Percentiles rank a stretch among this genome's conserved stretches.
Evolutionary conservation across 169 alveolate genomes (phyloP).

Genomic region (Pseudocohnilembus persalinus): DNA sequence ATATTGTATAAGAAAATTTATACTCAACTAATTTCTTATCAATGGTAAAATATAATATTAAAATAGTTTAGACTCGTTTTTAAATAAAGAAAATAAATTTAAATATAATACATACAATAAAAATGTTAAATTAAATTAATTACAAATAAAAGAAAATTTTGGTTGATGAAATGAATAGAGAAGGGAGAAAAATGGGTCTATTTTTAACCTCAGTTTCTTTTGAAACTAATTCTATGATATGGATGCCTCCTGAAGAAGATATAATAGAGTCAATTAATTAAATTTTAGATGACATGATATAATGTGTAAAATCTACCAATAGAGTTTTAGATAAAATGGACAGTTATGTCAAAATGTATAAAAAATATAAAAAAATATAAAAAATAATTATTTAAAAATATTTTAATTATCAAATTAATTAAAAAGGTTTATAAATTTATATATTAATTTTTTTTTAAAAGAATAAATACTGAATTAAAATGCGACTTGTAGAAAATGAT

Average conservation of each 20-base stretch:
- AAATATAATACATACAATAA: slow-evolving; percentile 7
- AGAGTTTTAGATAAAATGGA: not conserved
- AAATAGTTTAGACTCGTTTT: no score
- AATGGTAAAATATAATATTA: no score
- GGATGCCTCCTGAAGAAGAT: not conserved
- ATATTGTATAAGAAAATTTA: slow-evolving; percentile 81
- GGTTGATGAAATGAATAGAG: slow-evolving; percentile 67
- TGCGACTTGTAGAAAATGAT: not conserved
- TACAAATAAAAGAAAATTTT: slow-evolving; percentile 29
- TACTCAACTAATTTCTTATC: slow-evolving; percentile 54
- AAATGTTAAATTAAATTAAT: slow-evolving; percentile 2
- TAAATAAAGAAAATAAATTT: not conserved
- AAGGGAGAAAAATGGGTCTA: not conserved
- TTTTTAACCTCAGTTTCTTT: not conserved
- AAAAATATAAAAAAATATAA: no score
- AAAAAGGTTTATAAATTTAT: no score
- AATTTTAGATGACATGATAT: not conserved
- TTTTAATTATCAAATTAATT: no score
- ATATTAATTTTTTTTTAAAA: no score
- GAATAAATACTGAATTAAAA: not conserved
- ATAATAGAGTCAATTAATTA: not conserved
- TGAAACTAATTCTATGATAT: not conserved
- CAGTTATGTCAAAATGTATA: not conserved
- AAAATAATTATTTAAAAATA: no score
- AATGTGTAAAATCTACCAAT: not conserved